These are phyloP conservation scores for Marasmius oreades DNA, from an alignment of 1,284 basidiomycete genomes.

Conservation along the genomic window DNA sequence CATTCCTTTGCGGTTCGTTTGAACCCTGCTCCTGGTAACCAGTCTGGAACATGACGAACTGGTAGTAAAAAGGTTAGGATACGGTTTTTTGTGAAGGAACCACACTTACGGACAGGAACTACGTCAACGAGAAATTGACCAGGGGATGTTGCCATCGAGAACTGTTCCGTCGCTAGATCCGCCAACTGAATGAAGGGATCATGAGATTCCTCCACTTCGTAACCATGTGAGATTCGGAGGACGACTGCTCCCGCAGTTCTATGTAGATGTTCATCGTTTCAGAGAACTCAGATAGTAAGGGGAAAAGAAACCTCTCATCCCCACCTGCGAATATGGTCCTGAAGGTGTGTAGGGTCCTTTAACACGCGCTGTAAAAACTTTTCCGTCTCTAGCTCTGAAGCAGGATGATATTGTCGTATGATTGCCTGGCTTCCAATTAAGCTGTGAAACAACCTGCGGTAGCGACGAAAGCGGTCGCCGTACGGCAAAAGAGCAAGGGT, in stretches of 20 bases:
- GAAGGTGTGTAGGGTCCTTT: conserved; percentile 48
- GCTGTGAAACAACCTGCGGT: conserved; percentile 54
- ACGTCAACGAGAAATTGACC: conserved; percentile 61
- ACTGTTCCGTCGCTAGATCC: conserved; percentile 53
- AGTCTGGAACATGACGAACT: conserved; percentile 59
- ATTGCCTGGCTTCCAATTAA: conserved; percentile 51
- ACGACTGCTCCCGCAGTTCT: conserved; percentile 59
- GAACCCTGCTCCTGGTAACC: conserved; percentile 65
- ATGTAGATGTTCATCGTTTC: background rate
- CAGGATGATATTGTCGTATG: conserved; percentile 45
- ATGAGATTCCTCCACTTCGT: conserved; percentile 49
- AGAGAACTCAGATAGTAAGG: background rate
- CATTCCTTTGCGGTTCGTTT: conserved; percentile 48
- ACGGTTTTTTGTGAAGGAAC: background rate
- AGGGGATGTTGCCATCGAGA: conserved; percentile 52
- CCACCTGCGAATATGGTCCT: conserved; percentile 56
- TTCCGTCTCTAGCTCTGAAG: conserved; percentile 51
- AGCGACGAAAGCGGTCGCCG: conserved; percentile 59
- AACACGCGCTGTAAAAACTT: conserved; percentile 54
- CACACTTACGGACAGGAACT: conserved; percentile 45
- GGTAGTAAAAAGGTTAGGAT: conserved; percentile 8
- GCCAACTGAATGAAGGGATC: conserved; percentile 60
- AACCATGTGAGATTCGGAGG: conserved; percentile 59
- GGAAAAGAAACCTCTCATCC: conserved; percentile 20
- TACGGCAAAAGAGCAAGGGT: conserved; percentile 59